Percentiles rank a stretch among this genome's conserved stretches.
Evolutionary conservation across 805 yeast genomes (phyloP).

Genomic region (Kodamaea laetipori): DNA sequence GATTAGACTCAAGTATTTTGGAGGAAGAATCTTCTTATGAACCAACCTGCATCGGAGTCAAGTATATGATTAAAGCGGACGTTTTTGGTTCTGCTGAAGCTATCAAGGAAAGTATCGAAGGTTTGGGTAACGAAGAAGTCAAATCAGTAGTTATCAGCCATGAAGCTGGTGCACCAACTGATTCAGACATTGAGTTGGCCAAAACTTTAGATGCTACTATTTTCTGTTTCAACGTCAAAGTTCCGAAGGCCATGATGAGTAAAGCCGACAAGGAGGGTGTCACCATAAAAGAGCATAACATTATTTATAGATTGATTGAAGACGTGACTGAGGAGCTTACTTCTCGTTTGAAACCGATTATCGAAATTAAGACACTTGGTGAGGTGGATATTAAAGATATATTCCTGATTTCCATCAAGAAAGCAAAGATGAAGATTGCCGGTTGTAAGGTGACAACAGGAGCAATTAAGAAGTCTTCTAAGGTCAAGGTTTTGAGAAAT

Average conservation of each 20-base stretch:
- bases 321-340: slow-evolving; percentile 71
- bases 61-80: slow-evolving; percentile 83
- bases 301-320: slow-evolving; percentile 86
- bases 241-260: slow-evolving; percentile 62
- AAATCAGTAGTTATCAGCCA: slow-evolving; percentile 64
- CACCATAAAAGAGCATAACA: slow-evolving; percentile 62
- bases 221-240: slow-evolving; percentile 73
- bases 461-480: slow-evolving; percentile 56
- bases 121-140: slow-evolving; percentile 88
- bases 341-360: slow-evolving; percentile 60
- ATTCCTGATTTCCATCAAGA: slow-evolving; percentile 67
- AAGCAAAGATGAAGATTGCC: slow-evolving; percentile 65
- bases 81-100: slow-evolving; percentile 97
- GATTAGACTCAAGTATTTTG: slow-evolving; percentile 54
- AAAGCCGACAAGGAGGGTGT: slow-evolving; percentile 63
- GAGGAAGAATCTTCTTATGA: slow-evolving; percentile 32
- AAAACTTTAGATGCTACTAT: slow-evolving; percentile 59
- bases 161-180: slow-evolving; percentile 77
- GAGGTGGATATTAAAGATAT: slow-evolving; percentile 70
- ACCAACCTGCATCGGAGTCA: slow-evolving; percentile 32
- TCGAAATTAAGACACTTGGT: slow-evolving; percentile 65
- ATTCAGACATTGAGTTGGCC: slow-evolving; percentile 44
- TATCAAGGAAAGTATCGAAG: slow-evolving; percentile 73
- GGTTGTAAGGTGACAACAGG: slow-evolving; percentile 86
- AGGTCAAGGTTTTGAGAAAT: slow-evolving; percentile 58